Conservation (phyloP, 1,139 yeast species). For the Protomyces macrosporus region DNA sequence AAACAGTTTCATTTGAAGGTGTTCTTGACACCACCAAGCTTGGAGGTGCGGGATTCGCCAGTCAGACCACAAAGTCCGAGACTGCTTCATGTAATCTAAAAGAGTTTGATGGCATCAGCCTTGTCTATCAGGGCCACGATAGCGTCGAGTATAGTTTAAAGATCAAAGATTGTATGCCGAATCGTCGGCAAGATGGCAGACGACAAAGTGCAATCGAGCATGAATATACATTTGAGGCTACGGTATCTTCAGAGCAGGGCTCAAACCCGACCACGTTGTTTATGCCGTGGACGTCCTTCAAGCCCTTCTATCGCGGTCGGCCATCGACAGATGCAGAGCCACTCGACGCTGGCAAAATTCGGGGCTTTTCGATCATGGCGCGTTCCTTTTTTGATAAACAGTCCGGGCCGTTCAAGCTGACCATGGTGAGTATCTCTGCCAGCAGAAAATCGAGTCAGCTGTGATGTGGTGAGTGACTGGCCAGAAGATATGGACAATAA, state of each 20-base stretch:
- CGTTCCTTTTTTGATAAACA: conserved; percentile 24
- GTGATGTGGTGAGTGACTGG: too few relatives aligned
- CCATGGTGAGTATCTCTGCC: conserved; percentile 3
- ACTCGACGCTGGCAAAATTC: conserved; percentile 13
- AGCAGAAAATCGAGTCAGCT: too few relatives aligned
- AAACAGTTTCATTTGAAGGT: conserved; percentile 23
- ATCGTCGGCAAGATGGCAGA: background rate
- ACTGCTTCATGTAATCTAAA: too few relatives aligned
- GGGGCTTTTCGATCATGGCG: conserved; percentile 24
- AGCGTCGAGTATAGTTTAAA: background rate
- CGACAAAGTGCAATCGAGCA: background rate
- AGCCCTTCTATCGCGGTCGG: conserved; percentile 24
- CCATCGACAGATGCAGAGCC: conserved; percentile 21
- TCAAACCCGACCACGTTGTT: background rate
- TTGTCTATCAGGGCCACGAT: too few relatives aligned
- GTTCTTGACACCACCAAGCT: conserved; percentile 25
- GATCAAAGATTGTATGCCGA: background rate
- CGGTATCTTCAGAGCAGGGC: too few relatives aligned
- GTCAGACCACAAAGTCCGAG: background rate
- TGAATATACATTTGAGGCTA: background rate
- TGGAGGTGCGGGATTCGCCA: conserved; percentile 29
- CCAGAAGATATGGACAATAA: too few relatives aligned
- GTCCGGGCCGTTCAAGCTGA: conserved; percentile 18
- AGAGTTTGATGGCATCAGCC: too few relatives aligned
- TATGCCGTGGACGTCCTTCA: conserved; percentile 12